Evolutionary conservation across 352 stramenopile genomes (phyloP).

Genomic region (Globisporangium cystogenes): DNA sequence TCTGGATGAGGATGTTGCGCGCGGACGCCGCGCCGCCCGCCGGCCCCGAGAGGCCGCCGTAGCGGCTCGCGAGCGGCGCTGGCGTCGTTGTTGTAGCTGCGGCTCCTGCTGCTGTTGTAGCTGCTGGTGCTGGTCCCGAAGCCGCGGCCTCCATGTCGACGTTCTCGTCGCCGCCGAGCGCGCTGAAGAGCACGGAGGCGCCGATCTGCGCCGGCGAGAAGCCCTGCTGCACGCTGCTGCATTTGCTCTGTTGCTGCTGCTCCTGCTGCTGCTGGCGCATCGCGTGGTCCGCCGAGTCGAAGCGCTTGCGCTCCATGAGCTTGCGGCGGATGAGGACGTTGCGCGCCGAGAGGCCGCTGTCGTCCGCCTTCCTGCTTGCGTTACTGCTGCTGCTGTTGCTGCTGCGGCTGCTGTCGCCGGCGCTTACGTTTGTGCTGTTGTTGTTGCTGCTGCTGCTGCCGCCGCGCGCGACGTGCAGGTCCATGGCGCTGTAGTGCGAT

Average conservation of each 20-base stretch:
- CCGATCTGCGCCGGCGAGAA: constrained; percentile 34
- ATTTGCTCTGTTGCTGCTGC: constrained; percentile 7
- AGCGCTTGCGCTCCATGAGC: constrained; percentile 70
- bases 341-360: constrained; percentile 61
- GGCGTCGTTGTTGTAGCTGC: no score
- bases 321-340: constrained; percentile 75
- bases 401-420: no score
- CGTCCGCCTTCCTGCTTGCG: constrained; percentile 8
- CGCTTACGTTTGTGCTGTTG: constrained; percentile 12
- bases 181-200: constrained; percentile 34
- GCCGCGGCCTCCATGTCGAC: constrained; percentile 11
- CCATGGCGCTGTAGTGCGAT: constrained; percentile 39
- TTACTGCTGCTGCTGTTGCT: background rate
- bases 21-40: constrained; percentile 32
- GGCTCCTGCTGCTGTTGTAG: background rate
- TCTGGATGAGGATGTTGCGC: constrained; percentile 65
- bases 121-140: background rate
- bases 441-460: constrained; percentile 3
- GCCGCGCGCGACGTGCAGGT: constrained; percentile 27
- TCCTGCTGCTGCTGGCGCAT: constrained; percentile 39
- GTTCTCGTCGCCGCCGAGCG: constrained; percentile 25
- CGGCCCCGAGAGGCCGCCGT: constrained; percentile 17
- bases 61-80: no score
- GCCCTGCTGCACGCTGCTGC: background rate
- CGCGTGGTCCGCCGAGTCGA: constrained; percentile 81